These are phyloP conservation scores for Lasiosphaeria ovina DNA, from an alignment of 495 filamentous ascomycete genomes.

Conservation along the genomic window DNA sequence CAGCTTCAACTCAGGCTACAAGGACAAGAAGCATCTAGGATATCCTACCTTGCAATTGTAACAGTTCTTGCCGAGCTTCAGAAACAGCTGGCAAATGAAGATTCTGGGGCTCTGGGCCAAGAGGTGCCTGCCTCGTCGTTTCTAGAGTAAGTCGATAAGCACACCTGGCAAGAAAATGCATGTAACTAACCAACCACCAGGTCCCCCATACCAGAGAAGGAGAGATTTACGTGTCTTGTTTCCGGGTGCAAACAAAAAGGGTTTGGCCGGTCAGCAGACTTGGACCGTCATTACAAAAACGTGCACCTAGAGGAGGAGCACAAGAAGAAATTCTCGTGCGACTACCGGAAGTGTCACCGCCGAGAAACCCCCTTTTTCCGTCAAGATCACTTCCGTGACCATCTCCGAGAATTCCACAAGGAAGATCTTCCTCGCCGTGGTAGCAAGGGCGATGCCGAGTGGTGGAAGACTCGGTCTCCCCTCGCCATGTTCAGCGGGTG, in stretches of 20 bases:
- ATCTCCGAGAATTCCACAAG: slow-evolving; percentile 48
- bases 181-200: background rate
- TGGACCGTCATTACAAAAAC: slow-evolving; percentile 43
- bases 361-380: slow-evolving; percentile 38
- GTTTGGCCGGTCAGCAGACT: slow-evolving; percentile 48
- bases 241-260: slow-evolving; percentile 30
- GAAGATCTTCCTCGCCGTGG: slow-evolving; percentile 46
- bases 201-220: slow-evolving; percentile 6
- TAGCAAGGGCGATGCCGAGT: slow-evolving; percentile 17
- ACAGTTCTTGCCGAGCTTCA: slow-evolving; percentile 7
- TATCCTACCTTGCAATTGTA: slow-evolving; percentile 15
- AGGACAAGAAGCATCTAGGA: slow-evolving; percentile 11
- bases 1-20: slow-evolving; percentile 19
- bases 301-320: slow-evolving; percentile 34
- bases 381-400: slow-evolving; percentile 49
- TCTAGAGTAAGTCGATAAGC: background rate
- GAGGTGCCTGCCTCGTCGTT: too few species aligned
- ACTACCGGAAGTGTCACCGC: slow-evolving; percentile 41
- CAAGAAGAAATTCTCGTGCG: slow-evolving; percentile 41
- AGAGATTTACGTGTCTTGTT: slow-evolving; percentile 22
- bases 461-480: slow-evolving; percentile 20
- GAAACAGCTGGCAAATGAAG: background rate
- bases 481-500: slow-evolving; percentile 32
- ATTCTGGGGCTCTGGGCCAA: too few species aligned
- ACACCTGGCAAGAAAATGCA: background rate